Evolutionary conservation across 208 protist genomes (phyloP), one percentile per base, ranked within the genome.

Genomic region (Wallacemonas collosoma): DNA sequence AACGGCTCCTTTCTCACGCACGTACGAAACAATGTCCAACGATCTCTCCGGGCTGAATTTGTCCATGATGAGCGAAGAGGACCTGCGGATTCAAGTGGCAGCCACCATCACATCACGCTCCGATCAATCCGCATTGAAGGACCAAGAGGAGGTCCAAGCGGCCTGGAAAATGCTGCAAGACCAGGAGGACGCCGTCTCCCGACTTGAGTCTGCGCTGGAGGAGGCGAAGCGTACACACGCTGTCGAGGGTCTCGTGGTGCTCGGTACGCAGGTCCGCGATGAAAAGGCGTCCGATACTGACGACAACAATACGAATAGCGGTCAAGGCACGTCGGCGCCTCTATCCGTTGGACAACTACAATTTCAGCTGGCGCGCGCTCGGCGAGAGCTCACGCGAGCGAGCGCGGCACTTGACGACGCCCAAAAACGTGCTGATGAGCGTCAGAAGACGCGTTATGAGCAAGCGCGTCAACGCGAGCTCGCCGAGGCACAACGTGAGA

Each of bases 51-150:
- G 17, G 17, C 35, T 68, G 48, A 45, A 17, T 38, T 48, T 90
- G 47, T 68, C 54, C 62, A 85, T 81, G 70, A 74, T 87, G 45
- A 85, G 90, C 68, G 88, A 93, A 57, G 80, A 78, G 11, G 73
- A 72, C 26, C 72, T 93, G 69, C 76, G 86, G 3, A 45, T 73
- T 17, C 81, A 89, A 17, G 86, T 93, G 17, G 86, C 72, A 9
- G 88, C 88, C 5, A 68, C 53, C 5, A 76, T 93, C 1, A 78
- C 86, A 6, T 82, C 82, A 3, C 61, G 67, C 38, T 77, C 74
- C 6, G 76, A 80, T 14, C 55, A 58, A 1, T 85, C 56, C 4
- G 80, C 76, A 6, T 40, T 84, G 9, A 76, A 78, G 17, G 88
- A 93, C 64, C 75, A 93, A 66, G 76, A 74, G 41, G 58, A 67